A percentile compares a stretch with the other conserved stretches of the same genome.
phyloP scores from a whole-genome alignment of 2,329 filamentous ascomycete genomes.

The Fusarium decemcellulare region DNA sequence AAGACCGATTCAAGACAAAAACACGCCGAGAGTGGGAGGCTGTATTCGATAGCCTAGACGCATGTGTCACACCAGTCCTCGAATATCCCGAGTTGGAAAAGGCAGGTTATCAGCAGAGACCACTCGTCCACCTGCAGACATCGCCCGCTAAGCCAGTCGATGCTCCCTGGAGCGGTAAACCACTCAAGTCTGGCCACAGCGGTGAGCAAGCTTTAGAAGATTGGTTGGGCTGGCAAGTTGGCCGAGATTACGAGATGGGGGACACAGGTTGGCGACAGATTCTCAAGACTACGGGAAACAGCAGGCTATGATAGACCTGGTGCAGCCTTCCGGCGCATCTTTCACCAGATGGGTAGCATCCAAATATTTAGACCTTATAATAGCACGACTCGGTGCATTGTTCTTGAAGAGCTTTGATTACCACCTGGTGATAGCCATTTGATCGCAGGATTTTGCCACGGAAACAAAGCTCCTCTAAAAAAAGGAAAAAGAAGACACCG shows the following conservation, averaged over 20 bases:
- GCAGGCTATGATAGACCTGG: not conserved
- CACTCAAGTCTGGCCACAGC: slow-evolving; percentile 60
- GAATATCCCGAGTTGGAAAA: slow-evolving; percentile 78
- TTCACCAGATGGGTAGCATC: no score
- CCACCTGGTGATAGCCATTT: no score
- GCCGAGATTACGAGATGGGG: slow-evolving; percentile 70
- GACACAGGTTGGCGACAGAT: not conserved
- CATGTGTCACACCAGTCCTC: slow-evolving; percentile 88
- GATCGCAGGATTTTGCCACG: no score
- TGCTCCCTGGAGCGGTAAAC: slow-evolving; percentile 1
- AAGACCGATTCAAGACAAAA: slow-evolving; percentile 74
- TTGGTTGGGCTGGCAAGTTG: slow-evolving; percentile 84
- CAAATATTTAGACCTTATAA: no score
- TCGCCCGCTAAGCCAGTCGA: slow-evolving; percentile 22
- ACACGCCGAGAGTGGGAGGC: slow-evolving; percentile 84
- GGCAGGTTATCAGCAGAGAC: slow-evolving; percentile 16
- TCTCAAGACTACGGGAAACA: not conserved
- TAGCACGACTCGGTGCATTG: no score
- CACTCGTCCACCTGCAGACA: not conserved
- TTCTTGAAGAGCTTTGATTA: no score
- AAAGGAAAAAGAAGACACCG: no score
- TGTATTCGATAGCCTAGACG: slow-evolving; percentile 89
- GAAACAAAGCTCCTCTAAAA: no score
- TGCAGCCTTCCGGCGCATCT: no score
- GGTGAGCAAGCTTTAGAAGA: slow-evolving; percentile 76